These are phyloP conservation scores for Curvularia spicifera DNA, from an alignment of 2,329 filamentous ascomycete species.

Conservation along the genomic window DNA sequence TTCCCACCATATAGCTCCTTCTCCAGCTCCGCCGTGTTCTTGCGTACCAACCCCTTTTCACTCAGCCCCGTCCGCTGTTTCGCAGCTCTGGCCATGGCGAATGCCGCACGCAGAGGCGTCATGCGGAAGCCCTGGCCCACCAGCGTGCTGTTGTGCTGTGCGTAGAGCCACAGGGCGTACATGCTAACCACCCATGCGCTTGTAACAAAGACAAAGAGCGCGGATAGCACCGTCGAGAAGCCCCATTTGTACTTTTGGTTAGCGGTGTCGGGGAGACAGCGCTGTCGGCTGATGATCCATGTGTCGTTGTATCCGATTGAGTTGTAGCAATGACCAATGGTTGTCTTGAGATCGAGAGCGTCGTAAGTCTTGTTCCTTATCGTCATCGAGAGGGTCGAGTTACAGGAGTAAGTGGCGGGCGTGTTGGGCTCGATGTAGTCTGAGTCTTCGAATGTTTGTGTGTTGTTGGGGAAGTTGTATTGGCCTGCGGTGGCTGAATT, in stretches of 20 bases:
- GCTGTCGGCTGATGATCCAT: slow-evolving; percentile 10
- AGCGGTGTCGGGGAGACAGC: slow-evolving; percentile 39
- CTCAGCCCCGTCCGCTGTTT: slow-evolving; percentile 30
- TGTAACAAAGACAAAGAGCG: slow-evolving; percentile 41
- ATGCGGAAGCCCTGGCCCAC: slow-evolving; percentile 38
- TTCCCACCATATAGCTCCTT: slow-evolving; percentile 27
- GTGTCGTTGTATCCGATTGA: slow-evolving; percentile 19
- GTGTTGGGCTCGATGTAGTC: neutral
- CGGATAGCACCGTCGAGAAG: slow-evolving; percentile 46
- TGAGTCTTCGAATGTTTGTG: slow-evolving; percentile 3
- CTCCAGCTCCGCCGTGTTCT: slow-evolving; percentile 24
- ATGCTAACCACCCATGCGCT: slow-evolving; percentile 41
- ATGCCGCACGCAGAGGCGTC: slow-evolving; percentile 42
- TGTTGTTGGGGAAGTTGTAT: slow-evolving; percentile 22
- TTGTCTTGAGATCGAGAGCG: neutral
- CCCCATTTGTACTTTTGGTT: slow-evolving; percentile 46
- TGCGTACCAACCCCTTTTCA: slow-evolving; percentile 26
- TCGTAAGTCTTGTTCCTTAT: slow-evolving; percentile 26
- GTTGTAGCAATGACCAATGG: slow-evolving; percentile 27
- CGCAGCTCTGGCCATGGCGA: slow-evolving; percentile 36
- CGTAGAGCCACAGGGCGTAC: slow-evolving; percentile 47
- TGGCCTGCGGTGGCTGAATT: slow-evolving; percentile 3
- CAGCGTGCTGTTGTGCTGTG: slow-evolving; percentile 35
- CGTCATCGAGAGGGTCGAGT: slow-evolving; percentile 18
- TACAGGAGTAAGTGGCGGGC: slow-evolving; percentile 16